A percentile compares a stretch with the other conserved stretches of the same genome.
These are phyloP conservation scores for Calonectria ilicicola DNA, from an alignment of 2,329 filamentous ascomycete species.

Conservation along the genomic window DNA sequence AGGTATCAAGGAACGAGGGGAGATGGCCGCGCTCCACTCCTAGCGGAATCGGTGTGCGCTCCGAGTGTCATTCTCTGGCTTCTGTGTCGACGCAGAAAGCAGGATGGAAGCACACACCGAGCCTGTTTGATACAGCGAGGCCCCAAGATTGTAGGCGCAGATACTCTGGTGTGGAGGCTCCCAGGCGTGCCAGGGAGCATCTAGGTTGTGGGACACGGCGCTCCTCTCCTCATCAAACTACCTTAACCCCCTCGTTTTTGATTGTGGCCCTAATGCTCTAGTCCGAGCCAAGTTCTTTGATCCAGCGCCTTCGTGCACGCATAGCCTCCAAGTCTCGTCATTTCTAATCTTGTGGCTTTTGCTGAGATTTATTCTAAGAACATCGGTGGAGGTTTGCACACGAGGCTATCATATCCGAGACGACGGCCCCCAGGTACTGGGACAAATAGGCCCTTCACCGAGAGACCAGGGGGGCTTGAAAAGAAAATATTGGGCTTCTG, in stretches of 20 bases:
- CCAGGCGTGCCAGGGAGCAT: conserved; percentile 31
- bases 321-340: conserved; percentile 33
- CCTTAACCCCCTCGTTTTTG: conserved; percentile 29
- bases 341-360: conserved; percentile 45
- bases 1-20: conserved; percentile 26
- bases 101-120: conserved; percentile 30
- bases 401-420: conserved; percentile 32
- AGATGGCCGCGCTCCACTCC: conserved; percentile 30
- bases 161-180: conserved; percentile 22
- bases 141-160: conserved; percentile 30
- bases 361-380: conserved; percentile 33
- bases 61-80: conserved; percentile 32
- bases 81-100: conserved; percentile 38
- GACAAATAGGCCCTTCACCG: conserved; percentile 38
- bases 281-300: conserved; percentile 24
- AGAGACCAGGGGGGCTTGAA: conserved; percentile 24
- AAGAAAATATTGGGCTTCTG: conserved; percentile 38
- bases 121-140: conserved; percentile 41
- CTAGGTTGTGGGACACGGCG: conserved; percentile 36
- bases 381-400: conserved; percentile 42
- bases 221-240: conserved; percentile 34
- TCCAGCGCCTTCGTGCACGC: conserved; percentile 19
- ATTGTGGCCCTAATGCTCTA: conserved; percentile 24
- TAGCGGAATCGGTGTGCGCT: conserved; percentile 32
- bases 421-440: conserved; percentile 24